These are phyloP conservation scores for Coniochaeta hoffmannii DNA, from an alignment of 2,329 filamentous ascomycete genomes.

Conservation along the genomic window DNA sequence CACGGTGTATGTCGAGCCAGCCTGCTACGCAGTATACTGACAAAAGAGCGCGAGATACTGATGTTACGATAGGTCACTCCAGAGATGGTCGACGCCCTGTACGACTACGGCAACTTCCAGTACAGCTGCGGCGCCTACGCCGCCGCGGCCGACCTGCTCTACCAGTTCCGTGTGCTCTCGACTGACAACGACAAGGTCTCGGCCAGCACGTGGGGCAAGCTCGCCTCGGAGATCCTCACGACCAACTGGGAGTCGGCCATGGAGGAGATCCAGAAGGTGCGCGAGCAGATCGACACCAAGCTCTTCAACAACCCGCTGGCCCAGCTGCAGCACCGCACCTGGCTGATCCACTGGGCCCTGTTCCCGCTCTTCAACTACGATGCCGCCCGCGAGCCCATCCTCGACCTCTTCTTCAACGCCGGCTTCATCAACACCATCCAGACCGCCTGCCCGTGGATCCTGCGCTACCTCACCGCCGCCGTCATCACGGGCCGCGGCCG, in stretches of 20 bases:
- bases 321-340: slow-evolving; percentile 92
- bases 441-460: slow-evolving; percentile 92
- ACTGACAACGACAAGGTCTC: slow-evolving; percentile 98
- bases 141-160: slow-evolving; percentile 84
- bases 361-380: slow-evolving; percentile 99
- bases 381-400: slow-evolving; percentile 77
- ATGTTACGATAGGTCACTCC: slow-evolving; percentile 57
- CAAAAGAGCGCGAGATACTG: not conserved
- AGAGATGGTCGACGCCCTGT: slow-evolving; percentile 93
- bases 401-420: slow-evolving; percentile 95
- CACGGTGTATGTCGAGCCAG: slow-evolving; percentile 60
- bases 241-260: slow-evolving; percentile 92
- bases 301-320: slow-evolving; percentile 94
- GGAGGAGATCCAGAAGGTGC: slow-evolving; percentile 84
- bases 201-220: slow-evolving; percentile 94
- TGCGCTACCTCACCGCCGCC: slow-evolving; percentile 87
- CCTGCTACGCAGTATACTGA: slow-evolving; percentile 8
- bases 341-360: slow-evolving; percentile 96
- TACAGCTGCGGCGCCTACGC: slow-evolving; percentile 95
- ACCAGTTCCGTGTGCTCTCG: slow-evolving; percentile 95
- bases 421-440: slow-evolving; percentile 99
- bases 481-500: slow-evolving; percentile 90
- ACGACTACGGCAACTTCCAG: slow-evolving; percentile 94
- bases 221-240: slow-evolving; percentile 90
- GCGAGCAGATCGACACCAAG: slow-evolving; percentile 86